Conservation (phyloP, 164 flowering plant genomes). For the Magnolia sinica region DNA sequence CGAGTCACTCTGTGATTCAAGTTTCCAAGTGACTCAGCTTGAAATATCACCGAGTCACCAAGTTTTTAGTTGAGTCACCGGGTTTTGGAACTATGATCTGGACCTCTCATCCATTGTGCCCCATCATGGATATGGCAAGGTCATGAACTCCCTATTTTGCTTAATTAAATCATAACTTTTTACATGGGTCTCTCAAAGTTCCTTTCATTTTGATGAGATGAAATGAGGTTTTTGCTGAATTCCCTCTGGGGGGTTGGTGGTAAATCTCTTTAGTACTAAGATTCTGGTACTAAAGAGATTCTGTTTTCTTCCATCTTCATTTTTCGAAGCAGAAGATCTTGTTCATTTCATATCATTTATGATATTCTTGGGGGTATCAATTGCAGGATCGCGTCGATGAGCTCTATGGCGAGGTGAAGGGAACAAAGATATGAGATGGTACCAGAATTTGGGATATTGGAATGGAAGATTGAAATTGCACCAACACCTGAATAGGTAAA, state of each 20-base stretch:
- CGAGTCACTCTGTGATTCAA: too few species aligned
- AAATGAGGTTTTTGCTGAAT: not conserved
- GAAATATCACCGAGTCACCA: too few species aligned
- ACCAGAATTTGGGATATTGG: not conserved
- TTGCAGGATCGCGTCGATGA: constrained; percentile 57
- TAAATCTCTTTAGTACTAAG: not conserved
- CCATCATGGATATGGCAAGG: not conserved
- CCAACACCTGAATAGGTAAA: too few species aligned
- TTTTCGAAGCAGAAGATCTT: not conserved
- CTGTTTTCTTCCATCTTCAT: not conserved
- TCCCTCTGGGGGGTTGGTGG: not conserved
- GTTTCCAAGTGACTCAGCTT: too few species aligned
- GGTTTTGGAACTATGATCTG: too few species aligned
- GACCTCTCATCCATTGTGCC: not conserved
- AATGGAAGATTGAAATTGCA: not conserved
- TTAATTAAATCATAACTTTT: not conserved
- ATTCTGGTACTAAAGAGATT: not conserved
- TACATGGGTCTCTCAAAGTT: not conserved
- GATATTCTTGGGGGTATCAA: not conserved
- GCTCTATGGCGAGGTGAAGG: constrained; percentile 65
- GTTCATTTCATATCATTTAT: not conserved
- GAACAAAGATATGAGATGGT: constrained; percentile 31
- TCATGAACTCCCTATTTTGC: not conserved
- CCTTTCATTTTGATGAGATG: not conserved
- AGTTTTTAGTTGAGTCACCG: too few species aligned